These are phyloP conservation scores for Scedosporium dehoogii DNA, from an alignment of 2,329 filamentous ascomycete genomes.

Conservation along the genomic window DNA sequence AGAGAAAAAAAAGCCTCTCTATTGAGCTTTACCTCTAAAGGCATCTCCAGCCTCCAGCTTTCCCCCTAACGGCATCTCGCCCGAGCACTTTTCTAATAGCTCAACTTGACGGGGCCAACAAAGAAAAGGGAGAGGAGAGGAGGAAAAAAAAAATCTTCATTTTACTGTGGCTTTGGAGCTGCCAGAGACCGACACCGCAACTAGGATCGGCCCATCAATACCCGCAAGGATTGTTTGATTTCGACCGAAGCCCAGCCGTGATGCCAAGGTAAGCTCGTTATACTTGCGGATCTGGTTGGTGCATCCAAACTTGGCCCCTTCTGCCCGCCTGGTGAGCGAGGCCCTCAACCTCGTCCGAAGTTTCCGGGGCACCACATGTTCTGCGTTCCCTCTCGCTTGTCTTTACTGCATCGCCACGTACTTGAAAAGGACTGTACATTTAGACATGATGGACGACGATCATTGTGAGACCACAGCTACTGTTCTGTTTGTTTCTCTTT, in stretches of 20 bases:
- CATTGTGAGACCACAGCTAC: background rate
- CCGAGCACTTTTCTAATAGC: background rate
- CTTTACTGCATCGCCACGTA: background rate
- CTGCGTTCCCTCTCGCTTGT: background rate
- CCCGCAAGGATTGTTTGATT: background rate
- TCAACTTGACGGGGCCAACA: background rate
- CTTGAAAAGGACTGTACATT: background rate
- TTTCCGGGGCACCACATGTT: background rate
- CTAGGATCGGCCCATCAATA: no score
- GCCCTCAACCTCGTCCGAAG: background rate
- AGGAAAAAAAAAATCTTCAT: background rate
- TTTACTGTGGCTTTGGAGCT: background rate
- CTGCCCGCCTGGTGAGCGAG: background rate
- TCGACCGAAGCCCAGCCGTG: background rate
- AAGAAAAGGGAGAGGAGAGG: no score
- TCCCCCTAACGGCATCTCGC: conserved; percentile 1
- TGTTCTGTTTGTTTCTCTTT: background rate
- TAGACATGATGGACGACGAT: background rate
- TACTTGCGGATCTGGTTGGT: background rate
- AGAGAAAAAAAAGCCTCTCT: background rate
- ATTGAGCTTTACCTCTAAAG: background rate
- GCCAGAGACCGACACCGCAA: background rate
- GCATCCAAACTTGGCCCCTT: background rate
- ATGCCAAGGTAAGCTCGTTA: background rate
- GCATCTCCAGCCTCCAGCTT: background rate